phyloP scores from a whole-genome alignment of 2,329 filamentous ascomycete genomes.

The Passalora sequoiae region DNA sequence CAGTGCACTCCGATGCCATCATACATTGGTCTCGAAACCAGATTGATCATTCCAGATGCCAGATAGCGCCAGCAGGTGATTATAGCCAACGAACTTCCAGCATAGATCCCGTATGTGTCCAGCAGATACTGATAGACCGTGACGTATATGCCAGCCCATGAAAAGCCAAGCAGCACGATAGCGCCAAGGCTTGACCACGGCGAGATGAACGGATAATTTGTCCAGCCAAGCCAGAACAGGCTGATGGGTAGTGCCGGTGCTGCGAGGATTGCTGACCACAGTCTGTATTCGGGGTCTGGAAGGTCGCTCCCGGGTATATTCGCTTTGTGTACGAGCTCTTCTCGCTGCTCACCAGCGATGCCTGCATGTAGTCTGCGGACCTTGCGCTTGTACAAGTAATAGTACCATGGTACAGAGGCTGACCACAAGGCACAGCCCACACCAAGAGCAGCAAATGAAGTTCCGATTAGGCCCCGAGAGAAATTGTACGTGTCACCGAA shows the following conservation, averaged over 20 bases:
- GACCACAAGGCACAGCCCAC: constrained; percentile 31
- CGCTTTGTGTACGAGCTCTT: constrained; percentile 8
- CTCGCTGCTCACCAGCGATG: constrained; percentile 10
- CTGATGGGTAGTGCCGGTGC: constrained; percentile 41
- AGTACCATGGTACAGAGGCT: constrained; percentile 14
- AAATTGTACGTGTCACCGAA: constrained; percentile 42
- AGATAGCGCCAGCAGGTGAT: constrained; percentile 32
- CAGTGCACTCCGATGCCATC: constrained; percentile 39
- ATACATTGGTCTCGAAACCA: constrained; percentile 40
- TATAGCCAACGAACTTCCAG: constrained; percentile 39
- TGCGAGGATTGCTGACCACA: constrained; percentile 44
- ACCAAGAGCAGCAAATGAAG: constrained; percentile 44
- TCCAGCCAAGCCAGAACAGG: constrained; percentile 52
- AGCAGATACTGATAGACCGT: constrained; percentile 35
- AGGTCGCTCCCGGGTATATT: constrained; percentile 17
- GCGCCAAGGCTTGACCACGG: constrained; percentile 46
- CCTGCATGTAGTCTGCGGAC: constrained; percentile 21
- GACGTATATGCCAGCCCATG: constrained; percentile 44
- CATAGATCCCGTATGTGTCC: constrained; percentile 40
- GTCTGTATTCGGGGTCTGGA: constrained; percentile 35
- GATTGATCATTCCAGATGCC: constrained; percentile 39
- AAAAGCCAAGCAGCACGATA: constrained; percentile 42
- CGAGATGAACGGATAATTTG: constrained; percentile 37
- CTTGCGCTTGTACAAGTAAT: constrained; percentile 19
- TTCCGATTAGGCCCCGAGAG: constrained; percentile 39